Evolutionary conservation across 1,284 basidiomycete species (phyloP).

Genomic region (Puccinia hordei): DNA sequence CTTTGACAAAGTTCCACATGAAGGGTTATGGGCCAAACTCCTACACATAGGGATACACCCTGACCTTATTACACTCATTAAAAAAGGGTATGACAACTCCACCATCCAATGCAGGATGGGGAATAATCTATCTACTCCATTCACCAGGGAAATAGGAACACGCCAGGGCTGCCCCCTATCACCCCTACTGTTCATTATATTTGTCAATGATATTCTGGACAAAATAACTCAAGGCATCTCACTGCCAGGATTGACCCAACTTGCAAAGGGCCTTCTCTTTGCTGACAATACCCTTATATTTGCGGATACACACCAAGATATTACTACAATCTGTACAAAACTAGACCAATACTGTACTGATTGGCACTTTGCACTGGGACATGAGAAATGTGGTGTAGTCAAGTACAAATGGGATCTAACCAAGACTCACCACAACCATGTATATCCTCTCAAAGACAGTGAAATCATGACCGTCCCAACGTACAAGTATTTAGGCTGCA

Average conservation of each 20-base stretch:
- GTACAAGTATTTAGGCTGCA: conserved; percentile 21
- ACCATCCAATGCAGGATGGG: too few relatives aligned
- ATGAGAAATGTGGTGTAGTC: conserved; percentile 25
- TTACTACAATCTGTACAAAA: background rate
- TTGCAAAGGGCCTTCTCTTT: background rate
- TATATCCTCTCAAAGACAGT: background rate
- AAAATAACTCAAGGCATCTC: background rate
- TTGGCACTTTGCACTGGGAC: conserved; percentile 32
- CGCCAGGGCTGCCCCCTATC: conserved; percentile 24
- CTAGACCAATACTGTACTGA: background rate
- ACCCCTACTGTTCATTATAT: conserved; percentile 16
- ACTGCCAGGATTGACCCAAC: background rate
- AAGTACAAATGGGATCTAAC: background rate
- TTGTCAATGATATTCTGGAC: conserved; percentile 27
- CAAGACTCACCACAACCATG: too few relatives aligned
- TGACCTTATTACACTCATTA: background rate
- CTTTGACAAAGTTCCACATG: conserved; percentile 28
- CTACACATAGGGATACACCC: background rate
- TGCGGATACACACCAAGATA: background rate
- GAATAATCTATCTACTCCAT: too few relatives aligned
- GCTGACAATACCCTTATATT: conserved; percentile 30
- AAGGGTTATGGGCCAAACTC: conserved; percentile 28
- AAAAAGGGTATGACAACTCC: background rate
- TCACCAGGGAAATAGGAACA: background rate
- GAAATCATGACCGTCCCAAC: background rate